Evolutionary conservation across 345 rosid species (phyloP), one percentile per base, ranked within the genome.

Genomic region (Salix caprea): DNA sequence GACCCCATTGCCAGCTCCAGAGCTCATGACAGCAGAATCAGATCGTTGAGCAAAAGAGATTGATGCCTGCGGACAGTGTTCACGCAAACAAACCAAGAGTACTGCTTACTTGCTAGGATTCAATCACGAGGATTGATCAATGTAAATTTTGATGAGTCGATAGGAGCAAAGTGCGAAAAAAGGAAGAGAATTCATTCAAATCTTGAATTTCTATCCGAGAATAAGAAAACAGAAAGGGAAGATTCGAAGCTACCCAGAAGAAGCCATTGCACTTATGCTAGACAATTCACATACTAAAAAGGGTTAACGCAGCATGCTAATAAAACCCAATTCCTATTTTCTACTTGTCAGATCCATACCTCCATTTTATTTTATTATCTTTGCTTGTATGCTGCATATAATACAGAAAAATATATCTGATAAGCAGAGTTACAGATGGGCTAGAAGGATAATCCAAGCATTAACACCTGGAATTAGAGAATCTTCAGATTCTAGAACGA

Each of bases 331-430:
- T 52, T 52, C 58, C 18, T 19, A 52, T 52, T 52, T 19, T 52
- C n/a, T 52, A 7, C 58, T 18, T 52, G 58, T 14, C 8, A 18
- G 28, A 44, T 70, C 40, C 39, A 60, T 64, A 74, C 77, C 82
- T 85, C 82, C 34, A 23, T 81, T n/a, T n/a, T n/a, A n/a, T n/a
- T n/a, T n/a, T n/a, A n/a, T n/a, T n/a, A 86, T 39, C 67, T 70
- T 67, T 78, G 50, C 70, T 37, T 18, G 46, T 67, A 70, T 80
- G 76, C 89, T 85, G 69, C 71, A 75, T 34, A 68, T 69, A 46
- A 16, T 46, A 54, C 8, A 7, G 21, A 23, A n/a, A 56, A 21
- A 56, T 1, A 56, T 4, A 6, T 54, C 1, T 54, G 4, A 7
- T 54, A 21, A 2, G 23, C 12, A 21, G 60, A 54, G 61, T 56